Base-by-base conservation (phyloP, 2,329 filamentous ascomycete species). In the Aureobasidium uvarum region DNA sequence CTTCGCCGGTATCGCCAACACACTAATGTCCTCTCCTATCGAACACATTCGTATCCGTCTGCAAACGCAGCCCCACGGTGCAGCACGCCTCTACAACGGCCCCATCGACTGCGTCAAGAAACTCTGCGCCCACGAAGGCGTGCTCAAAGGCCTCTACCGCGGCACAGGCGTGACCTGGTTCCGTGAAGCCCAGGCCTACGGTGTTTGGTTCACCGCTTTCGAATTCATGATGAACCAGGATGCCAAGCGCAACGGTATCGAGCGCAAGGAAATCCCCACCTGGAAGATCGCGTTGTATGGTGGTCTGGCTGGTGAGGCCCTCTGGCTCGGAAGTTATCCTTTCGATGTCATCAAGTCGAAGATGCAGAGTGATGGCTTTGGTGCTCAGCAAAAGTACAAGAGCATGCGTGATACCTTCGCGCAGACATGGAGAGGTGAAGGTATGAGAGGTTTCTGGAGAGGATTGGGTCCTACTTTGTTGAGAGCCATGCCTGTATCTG, bases 321-420 rank as follows among this genome's bases (percentile, higher is more conserved):
- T 99, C 66, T 99, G 95, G 95, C 81, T 99, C 64, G 84, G 85
- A 41, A 96, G 92, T 74, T 99, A 99, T 79, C 95, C 95, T 25
- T 89, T 99, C 70, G 95, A 99, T 79, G 94, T 99, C 33, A 80
- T 99, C 79, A 99, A 99, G 89, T 96, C 92, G 80, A 98, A 96
- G 86, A 97, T 98, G 94, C 95, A 99, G 85, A 96, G 89, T 66
- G 95, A 99, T 79, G 93, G 91, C 0, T 95, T 97, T 75, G 92
- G 91, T 2, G 77, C 76, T 56, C 80, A 84, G 68, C 87, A 88
- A 81, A 84, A 84, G 75, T 99, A 90, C 79, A 85, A 81, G 76
- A 88, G 82, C 65, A 97, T 97, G 94, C 85, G 89, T 60, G 90
- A 96, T 78, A 96, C 91, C 80, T 96, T 98, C 78, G 84, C 82